A percentile compares a stretch with the other conserved stretches of the same genome.
Evolutionary conservation across 2,329 filamentous ascomycete genomes (phyloP).

Genomic region (Aspergillus unguis): DNA sequence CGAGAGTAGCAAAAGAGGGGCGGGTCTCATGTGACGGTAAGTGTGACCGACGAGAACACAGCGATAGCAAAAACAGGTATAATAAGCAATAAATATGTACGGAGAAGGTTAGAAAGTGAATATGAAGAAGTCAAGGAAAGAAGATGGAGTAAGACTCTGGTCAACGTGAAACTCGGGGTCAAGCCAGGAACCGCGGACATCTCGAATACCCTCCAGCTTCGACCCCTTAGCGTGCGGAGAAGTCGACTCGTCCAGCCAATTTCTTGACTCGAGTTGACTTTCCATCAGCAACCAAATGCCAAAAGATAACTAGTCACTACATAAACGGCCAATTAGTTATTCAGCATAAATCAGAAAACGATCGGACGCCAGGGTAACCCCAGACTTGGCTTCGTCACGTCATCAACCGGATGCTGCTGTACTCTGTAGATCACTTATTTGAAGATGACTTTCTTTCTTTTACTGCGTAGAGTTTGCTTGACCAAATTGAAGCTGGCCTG

Average conservation of each 20-base stretch:
- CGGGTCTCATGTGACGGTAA: slow-evolving; percentile 16
- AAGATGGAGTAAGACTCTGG: background rate
- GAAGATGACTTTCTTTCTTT: background rate
- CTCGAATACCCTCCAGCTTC: slow-evolving; percentile 1
- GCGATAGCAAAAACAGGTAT: background rate
- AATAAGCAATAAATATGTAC: background rate
- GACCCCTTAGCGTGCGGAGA: slow-evolving; percentile 11
- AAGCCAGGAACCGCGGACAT: slow-evolving; percentile 3
- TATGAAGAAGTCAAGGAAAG: background rate
- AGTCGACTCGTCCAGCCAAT: background rate
- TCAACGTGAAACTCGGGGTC: background rate
- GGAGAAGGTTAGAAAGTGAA: slow-evolving; percentile 1
- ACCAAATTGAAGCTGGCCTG: too few species aligned
- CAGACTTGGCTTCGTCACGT: slow-evolving; percentile 12
- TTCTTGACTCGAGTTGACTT: background rate
- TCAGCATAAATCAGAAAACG: background rate
- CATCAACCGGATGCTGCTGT: slow-evolving; percentile 6
- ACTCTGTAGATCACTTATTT: background rate
- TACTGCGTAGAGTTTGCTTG: too few species aligned
- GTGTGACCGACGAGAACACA: background rate
- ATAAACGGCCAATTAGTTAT: background rate
- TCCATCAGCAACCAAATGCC: background rate
- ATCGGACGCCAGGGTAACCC: background rate
- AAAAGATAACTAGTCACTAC: background rate
- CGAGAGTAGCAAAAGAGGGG: slow-evolving; percentile 8